These are phyloP conservation scores for Mycena vulgaris DNA, from an alignment of 768 basidiomycete species.

Conservation along the genomic window DNA sequence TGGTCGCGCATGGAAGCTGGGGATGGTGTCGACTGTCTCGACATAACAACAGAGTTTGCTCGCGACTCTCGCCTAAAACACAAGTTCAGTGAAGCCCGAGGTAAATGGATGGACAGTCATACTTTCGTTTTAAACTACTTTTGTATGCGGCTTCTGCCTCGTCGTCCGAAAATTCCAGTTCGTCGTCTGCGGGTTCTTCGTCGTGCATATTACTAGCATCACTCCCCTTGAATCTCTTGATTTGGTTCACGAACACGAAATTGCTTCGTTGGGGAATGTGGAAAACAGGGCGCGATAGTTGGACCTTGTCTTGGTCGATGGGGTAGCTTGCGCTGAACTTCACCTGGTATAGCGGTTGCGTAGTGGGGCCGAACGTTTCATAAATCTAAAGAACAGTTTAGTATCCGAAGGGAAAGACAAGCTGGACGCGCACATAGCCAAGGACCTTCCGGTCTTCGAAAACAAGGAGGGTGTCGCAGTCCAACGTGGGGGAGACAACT, in stretches of 20 bases:
- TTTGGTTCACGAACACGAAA: conserved; percentile 85
- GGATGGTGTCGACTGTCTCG: conserved; percentile 69
- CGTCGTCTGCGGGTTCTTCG: conserved; percentile 92
- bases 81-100: conserved; percentile 17
- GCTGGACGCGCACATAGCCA: conserved; percentile 78
- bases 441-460: conserved; percentile 92
- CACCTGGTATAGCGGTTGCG: conserved; percentile 91
- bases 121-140: conserved; percentile 74
- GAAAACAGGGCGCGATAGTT: conserved; percentile 77
- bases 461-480: conserved; percentile 92
- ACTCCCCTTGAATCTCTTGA: conserved; percentile 84
- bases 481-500: conserved; percentile 67
- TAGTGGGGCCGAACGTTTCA: conserved; percentile 96
- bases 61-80: conserved; percentile 70
- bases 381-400: conserved; percentile 70
- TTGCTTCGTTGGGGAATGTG: conserved; percentile 86
- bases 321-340: conserved; percentile 81
- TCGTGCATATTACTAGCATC: conserved; percentile 97
- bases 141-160: conserved; percentile 88
- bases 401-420: conserved; percentile 8
- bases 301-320: conserved; percentile 69
- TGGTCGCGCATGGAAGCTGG: conserved; percentile 70
- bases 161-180: conserved; percentile 96
- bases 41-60: conserved; percentile 64
- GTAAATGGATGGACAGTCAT: conserved; percentile 40